Conservation (phyloP, 139 green algal genomes). For the Chlorella sp. region DNA sequence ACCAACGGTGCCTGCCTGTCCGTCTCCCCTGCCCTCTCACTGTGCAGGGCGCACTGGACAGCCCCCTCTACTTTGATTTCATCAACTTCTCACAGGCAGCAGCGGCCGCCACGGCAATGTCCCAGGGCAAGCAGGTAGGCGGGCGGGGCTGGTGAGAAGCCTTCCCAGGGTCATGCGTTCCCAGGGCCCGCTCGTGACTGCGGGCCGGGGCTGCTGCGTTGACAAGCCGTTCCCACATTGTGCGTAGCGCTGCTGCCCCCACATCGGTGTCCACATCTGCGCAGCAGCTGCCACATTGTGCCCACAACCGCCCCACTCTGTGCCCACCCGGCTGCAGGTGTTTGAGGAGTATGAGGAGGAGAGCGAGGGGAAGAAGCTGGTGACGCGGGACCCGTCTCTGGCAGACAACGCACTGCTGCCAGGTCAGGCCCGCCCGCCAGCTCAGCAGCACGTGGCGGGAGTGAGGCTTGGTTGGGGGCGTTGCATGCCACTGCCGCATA, state of each 20-base stretch:
- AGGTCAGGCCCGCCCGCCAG: neutral
- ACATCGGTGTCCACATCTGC: neutral
- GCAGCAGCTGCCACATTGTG: neutral
- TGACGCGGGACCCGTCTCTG: constrained; percentile 55
- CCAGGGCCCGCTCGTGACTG: too few species aligned
- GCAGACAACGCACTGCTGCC: constrained; percentile 68
- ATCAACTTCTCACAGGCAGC: constrained; percentile 81
- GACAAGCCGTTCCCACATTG: neutral
- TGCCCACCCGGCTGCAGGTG: constrained; percentile 32
- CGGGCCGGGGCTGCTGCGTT: neutral
- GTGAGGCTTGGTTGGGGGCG: too few species aligned
- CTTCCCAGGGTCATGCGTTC: neutral
- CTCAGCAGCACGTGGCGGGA: too few species aligned
- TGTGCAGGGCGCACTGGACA: constrained; percentile 71
- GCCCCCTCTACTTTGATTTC: constrained; percentile 91
- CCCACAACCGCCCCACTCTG: neutral
- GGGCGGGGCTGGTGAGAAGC: neutral
- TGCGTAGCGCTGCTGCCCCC: neutral
- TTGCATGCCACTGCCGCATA: too few species aligned
- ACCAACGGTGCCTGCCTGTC: too few species aligned
- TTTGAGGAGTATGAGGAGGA: constrained; percentile 76
- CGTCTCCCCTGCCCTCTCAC: too few species aligned
- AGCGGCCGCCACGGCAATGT: constrained; percentile 66
- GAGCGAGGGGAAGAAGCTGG: constrained; percentile 38
- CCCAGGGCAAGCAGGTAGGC: constrained; percentile 49